A percentile compares a stretch with the other conserved stretches of the same genome.
These are phyloP conservation scores for Phytophthora sansomeana DNA, from an alignment of 352 stramenopile species.

Conservation along the genomic window DNA sequence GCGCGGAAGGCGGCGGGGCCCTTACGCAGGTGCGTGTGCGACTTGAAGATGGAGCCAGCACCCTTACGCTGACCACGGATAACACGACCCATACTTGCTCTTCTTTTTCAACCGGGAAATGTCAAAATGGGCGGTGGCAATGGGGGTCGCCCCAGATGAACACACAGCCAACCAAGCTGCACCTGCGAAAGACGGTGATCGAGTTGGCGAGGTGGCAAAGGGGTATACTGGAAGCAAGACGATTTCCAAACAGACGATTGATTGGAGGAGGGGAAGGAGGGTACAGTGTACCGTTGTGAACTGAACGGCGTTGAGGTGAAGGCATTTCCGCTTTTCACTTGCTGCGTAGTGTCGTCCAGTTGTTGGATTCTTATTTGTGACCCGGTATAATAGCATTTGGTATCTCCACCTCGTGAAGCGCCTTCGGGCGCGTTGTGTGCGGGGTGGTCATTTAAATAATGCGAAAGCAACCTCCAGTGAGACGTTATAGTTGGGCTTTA, in stretches of 20 bases:
- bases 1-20: slow-evolving; percentile 76
- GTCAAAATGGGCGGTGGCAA: slow-evolving; percentile 61
- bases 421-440: slow-evolving; percentile 53
- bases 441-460: slow-evolving; percentile 88
- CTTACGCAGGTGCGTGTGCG: slow-evolving; percentile 85
- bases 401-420: slow-evolving; percentile 87
- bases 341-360: neutral
- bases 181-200: slow-evolving; percentile 14
- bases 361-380: neutral
- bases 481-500: slow-evolving; percentile 84
- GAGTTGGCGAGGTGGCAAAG: neutral
- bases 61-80: slow-evolving; percentile 92
- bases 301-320: neutral
- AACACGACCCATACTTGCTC: slow-evolving; percentile 85
- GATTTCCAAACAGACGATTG: neutral
- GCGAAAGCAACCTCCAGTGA: slow-evolving; percentile 59
- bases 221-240: slow-evolving; percentile 17
- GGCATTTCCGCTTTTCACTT: slow-evolving; percentile 30
- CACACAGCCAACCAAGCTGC: slow-evolving; percentile 27
- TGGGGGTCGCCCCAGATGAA: slow-evolving; percentile 3
- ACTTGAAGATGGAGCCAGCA: slow-evolving; percentile 86
- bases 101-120: slow-evolving; percentile 67
- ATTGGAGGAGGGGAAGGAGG: slow-evolving; percentile 20
- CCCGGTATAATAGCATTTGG: slow-evolving; percentile 70
- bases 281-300: slow-evolving; percentile 25